A percentile compares a stretch with the other conserved stretches of the same genome.
Evolutionary conservation across 441 rosid genomes (phyloP).

Genomic region (Populus trichocarpa): DNA sequence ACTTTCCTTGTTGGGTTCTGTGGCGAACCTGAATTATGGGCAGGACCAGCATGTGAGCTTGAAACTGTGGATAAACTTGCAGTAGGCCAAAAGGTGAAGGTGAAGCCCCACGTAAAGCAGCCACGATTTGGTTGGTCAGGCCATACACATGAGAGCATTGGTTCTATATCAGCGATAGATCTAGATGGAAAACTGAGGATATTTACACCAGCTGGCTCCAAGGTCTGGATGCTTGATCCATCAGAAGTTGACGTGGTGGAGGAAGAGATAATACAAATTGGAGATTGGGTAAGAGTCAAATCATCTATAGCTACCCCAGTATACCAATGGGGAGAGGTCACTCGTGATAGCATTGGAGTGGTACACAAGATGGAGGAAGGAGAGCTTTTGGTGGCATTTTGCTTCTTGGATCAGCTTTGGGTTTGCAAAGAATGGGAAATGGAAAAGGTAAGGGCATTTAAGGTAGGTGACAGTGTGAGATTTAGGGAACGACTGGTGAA

Average conservation of each 20-base stretch:
- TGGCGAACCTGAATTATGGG: slow-evolving; percentile 96
- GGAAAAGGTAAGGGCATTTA: slow-evolving; percentile 74
- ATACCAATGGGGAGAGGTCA: slow-evolving; percentile 98
- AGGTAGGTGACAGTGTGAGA: slow-evolving; percentile 74
- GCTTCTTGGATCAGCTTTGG: slow-evolving; percentile 94
- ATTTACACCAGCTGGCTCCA: slow-evolving; percentile 84
- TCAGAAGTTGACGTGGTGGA: slow-evolving; percentile 81
- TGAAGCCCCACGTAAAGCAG: slow-evolving; percentile 76
- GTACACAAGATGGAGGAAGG: slow-evolving; percentile 82
- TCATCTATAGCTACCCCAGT: slow-evolving; percentile 65
- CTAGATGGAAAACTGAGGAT: slow-evolving; percentile 95
- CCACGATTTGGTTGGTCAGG: slow-evolving; percentile 99
- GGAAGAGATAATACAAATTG: slow-evolving; percentile 75
- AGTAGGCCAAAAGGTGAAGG: slow-evolving; percentile 78
- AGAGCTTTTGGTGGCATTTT: slow-evolving; percentile 80
- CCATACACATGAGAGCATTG: slow-evolving; percentile 70
- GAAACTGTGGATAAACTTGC: slow-evolving; percentile 57
- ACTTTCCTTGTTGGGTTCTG: slow-evolving; percentile 78
- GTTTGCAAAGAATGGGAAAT: slow-evolving; percentile 88
- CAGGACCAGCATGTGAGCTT: slow-evolving; percentile 63
- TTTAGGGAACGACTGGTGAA: slow-evolving; percentile 70
- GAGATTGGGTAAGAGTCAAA: slow-evolving; percentile 89
- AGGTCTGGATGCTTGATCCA: slow-evolving; percentile 98
- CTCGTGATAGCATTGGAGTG: slow-evolving; percentile 83
- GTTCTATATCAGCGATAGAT: slow-evolving; percentile 83